These are phyloP conservation scores for Solanum sitiens DNA, from an alignment of 257 asterid genomes.

Conservation along the genomic window DNA sequence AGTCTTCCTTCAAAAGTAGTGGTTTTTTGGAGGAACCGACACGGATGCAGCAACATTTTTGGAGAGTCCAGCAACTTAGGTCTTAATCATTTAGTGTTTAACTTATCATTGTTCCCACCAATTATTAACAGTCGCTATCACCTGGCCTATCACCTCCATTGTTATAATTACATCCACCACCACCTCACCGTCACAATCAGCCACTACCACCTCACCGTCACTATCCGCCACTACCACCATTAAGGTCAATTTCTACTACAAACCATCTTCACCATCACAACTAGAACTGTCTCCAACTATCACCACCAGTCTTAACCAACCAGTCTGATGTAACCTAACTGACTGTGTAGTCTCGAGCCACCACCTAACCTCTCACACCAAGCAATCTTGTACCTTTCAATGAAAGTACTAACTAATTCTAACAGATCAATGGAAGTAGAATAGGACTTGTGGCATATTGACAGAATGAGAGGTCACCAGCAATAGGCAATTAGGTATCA, in stretches of 20 bases:
- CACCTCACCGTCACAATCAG: neutral
- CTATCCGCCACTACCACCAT: neutral
- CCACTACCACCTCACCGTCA: neutral
- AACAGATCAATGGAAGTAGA: neutral
- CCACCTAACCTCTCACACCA: neutral
- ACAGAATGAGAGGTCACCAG: neutral
- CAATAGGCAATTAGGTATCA: neutral
- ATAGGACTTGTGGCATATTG: neutral
- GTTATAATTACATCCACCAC: neutral
- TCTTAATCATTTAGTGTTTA: neutral
- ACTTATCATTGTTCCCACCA: neutral
- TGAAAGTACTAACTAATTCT: neutral
- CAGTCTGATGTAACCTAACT: neutral
- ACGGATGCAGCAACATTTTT: no score
- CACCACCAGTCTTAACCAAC: neutral
- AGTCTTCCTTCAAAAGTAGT: no score
- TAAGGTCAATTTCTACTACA: neutral
- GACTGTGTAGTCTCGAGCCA: neutral
- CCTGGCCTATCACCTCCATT: neutral
- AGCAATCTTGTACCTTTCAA: neutral
- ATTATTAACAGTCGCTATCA: neutral
- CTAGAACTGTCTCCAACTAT: neutral
- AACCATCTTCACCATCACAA: neutral
- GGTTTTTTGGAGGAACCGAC: no score
- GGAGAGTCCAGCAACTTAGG: no score